Percentiles rank a stretch among this genome's conserved stretches.
phyloP scores from a whole-genome alignment of 2,329 filamentous ascomycete species.

The Byssoonygena ceratinophila region DNA sequence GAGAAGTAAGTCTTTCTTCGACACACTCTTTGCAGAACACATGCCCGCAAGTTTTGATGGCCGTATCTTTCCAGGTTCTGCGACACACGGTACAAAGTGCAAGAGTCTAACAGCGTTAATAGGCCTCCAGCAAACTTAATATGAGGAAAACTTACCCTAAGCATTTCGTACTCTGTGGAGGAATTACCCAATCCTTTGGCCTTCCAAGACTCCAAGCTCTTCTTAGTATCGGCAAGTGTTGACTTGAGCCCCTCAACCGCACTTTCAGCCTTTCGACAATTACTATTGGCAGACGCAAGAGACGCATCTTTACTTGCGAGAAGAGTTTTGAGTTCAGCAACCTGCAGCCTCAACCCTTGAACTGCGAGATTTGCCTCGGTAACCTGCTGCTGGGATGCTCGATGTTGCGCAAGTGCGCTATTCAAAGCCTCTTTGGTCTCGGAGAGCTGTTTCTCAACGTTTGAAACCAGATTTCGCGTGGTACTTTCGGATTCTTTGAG shows the following conservation, averaged over 20 bases:
- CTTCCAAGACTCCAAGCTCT: slow-evolving; percentile 78
- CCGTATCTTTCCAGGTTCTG: slow-evolving; percentile 86
- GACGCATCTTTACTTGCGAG: slow-evolving; percentile 66
- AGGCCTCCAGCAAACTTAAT: neutral
- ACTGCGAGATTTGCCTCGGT: slow-evolving; percentile 58
- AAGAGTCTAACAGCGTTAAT: slow-evolving; percentile 46
- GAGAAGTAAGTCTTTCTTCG: slow-evolving; percentile 75
- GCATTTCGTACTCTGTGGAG: slow-evolving; percentile 70
- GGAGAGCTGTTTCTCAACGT: slow-evolving; percentile 80
- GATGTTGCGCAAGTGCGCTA: slow-evolving; percentile 60
- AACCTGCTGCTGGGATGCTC: slow-evolving; percentile 60
- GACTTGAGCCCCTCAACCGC: slow-evolving; percentile 73
- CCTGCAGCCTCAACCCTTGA: slow-evolving; percentile 64
- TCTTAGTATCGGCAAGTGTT: slow-evolving; percentile 65
- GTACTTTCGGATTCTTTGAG: slow-evolving; percentile 81
- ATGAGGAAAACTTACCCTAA: slow-evolving; percentile 56
- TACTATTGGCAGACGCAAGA: slow-evolving; percentile 52
- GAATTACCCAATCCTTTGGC: slow-evolving; percentile 70
- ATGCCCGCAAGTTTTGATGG: slow-evolving; percentile 87
- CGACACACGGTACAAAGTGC: slow-evolving; percentile 88
- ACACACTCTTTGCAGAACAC: slow-evolving; percentile 87
- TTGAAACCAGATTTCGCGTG: slow-evolving; percentile 63
- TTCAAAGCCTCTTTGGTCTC: slow-evolving; percentile 71
- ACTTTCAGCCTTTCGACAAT: slow-evolving; percentile 50
- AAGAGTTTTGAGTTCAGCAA: slow-evolving; percentile 62